Evolutionary conservation across 1,284 basidiomycete genomes (phyloP).

Genomic region (Cryptococcus hybrid): DNA sequence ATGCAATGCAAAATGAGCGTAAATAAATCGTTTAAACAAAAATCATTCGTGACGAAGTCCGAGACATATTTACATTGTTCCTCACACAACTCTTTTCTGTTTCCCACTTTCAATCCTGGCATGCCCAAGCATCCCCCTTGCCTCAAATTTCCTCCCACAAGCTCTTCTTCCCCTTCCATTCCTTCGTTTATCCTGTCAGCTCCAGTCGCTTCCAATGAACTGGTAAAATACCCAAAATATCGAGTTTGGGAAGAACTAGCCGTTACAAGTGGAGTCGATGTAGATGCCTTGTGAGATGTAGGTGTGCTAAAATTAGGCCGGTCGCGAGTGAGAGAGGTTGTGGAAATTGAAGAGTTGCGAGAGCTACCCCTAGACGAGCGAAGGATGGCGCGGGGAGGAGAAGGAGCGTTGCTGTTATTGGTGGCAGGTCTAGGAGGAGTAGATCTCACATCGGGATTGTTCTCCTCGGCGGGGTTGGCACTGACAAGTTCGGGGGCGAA

Average conservation of each 20-base stretch:
- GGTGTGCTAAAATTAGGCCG: neutral
- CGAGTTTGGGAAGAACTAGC: conserved; percentile 8
- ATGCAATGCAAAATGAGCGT: too few species aligned
- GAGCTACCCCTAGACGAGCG: conserved; percentile 6
- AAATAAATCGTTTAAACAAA: too few species aligned
- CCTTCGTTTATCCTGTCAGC: neutral
- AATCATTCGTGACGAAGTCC: too few species aligned
- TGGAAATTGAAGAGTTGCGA: conserved; percentile 8
- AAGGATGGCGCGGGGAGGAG: conserved; percentile 15
- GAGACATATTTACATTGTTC: neutral
- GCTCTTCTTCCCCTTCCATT: conserved; percentile 15
- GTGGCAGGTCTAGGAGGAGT: neutral
- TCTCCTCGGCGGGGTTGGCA: neutral
- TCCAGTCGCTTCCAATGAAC: conserved; percentile 9
- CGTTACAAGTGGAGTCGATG: conserved; percentile 1
- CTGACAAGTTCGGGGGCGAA: conserved; percentile 5
- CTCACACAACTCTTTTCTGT: neutral
- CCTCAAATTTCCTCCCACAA: conserved; percentile 14
- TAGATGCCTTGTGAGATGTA: neutral
- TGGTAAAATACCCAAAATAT: conserved; percentile 17
- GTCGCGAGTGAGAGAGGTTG: conserved; percentile 3
- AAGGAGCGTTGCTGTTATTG: neutral
- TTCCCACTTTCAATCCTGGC: neutral
- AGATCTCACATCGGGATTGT: too few species aligned
- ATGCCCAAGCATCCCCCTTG: conserved; percentile 9